Evolutionary conservation across 441 rosid species (phyloP).

Genomic region (Arabidopsis lyrata): DNA sequence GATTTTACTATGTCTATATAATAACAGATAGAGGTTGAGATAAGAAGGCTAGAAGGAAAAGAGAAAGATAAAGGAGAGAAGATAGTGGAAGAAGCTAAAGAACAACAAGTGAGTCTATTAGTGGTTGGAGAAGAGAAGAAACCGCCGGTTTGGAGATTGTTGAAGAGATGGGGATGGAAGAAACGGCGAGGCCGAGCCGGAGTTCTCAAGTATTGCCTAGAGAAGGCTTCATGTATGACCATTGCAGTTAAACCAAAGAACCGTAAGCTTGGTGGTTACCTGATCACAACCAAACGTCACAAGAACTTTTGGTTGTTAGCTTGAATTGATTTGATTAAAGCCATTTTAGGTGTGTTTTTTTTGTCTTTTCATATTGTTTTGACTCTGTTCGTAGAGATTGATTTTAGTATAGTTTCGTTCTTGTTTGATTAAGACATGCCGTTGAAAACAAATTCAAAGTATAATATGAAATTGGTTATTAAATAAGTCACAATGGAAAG

Average conservation of each 20-base stretch:
- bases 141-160: conserved; percentile 64
- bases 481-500: no score
- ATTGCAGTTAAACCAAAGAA: conserved; percentile 84
- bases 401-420: neutral
- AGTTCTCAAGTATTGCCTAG: conserved; percentile 72
- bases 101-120: conserved; percentile 61
- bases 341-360: neutral
- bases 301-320: conserved; percentile 97
- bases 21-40: conserved; percentile 64
- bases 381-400: conserved; percentile 9
- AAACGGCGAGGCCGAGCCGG: conserved; percentile 56
- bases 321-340: conserved; percentile 37
- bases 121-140: conserved; percentile 79
- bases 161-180: conserved; percentile 62
- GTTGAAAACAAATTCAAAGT: no score
- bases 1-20: neutral
- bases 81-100: conserved; percentile 77
- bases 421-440: no score
- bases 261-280: conserved; percentile 85
- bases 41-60: conserved; percentile 65
- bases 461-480: no score
- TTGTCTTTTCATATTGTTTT: conserved; percentile 1
- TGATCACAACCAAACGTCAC: conserved; percentile 95
- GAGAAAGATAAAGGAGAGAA: conserved; percentile 63
- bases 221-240: conserved; percentile 89